Percentiles rank a stretch among this genome's conserved stretches.
These are phyloP conservation scores for Rhizopogon sp. DNA, from an alignment of 768 basidiomycete genomes.

Conservation along the genomic window DNA sequence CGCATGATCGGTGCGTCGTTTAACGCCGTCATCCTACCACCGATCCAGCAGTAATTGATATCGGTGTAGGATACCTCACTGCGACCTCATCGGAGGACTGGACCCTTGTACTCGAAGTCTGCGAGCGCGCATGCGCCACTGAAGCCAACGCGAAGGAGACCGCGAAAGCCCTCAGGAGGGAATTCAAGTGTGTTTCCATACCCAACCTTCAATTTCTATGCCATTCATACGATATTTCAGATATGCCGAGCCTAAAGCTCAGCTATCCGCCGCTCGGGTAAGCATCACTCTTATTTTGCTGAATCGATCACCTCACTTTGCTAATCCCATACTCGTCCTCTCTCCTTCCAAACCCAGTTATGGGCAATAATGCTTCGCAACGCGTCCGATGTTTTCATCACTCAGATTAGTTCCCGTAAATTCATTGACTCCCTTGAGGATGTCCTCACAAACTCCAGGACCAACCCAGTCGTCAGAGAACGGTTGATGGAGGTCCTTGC, in stretches of 20 bases:
- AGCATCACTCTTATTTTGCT: conserved; percentile 16
- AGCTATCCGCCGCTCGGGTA: conserved; percentile 73
- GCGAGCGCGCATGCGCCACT: conserved; percentile 71
- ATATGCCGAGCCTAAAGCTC: conserved; percentile 70
- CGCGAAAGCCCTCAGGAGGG: conserved; percentile 71
- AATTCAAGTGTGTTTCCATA: conserved; percentile 64
- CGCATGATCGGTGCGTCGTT: conserved; percentile 62
- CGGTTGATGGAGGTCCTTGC: conserved; percentile 77
- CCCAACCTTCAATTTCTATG: background rate
- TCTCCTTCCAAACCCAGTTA: conserved; percentile 39
- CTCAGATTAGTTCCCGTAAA: conserved; percentile 67
- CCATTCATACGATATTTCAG: conserved; percentile 26
- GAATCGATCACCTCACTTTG: background rate
- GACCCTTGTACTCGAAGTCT: conserved; percentile 78
- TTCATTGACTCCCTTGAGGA: conserved; percentile 80
- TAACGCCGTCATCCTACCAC: background rate
- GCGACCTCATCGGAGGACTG: conserved; percentile 81
- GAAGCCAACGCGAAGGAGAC: conserved; percentile 81
- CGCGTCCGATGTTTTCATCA: conserved; percentile 64
- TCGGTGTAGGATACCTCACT: conserved; percentile 58
- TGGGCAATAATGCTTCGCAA: conserved; percentile 93
- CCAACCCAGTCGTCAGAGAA: conserved; percentile 77
- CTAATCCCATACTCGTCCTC: background rate
- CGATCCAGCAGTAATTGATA: conserved; percentile 1
- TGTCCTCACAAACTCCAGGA: conserved; percentile 53